Evolutionary conservation across 2,329 filamentous ascomycete genomes (phyloP).

Genomic region (Madurella mycetomatis): DNA sequence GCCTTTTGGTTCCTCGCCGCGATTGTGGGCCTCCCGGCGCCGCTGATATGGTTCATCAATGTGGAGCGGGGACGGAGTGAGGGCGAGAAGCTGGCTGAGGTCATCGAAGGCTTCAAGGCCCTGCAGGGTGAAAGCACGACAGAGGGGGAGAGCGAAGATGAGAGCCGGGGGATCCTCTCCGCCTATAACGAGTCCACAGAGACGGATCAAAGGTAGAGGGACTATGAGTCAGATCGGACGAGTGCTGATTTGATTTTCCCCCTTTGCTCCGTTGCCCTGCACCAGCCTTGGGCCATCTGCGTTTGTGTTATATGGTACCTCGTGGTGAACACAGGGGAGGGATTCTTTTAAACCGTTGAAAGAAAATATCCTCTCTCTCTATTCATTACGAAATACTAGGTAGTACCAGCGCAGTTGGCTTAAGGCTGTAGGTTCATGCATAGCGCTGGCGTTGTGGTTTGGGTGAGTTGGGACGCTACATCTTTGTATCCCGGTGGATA

Average conservation of each 20-base stretch:
- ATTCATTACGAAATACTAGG: no score
- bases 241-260: not conserved
- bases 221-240: not conserved
- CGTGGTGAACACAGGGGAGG: no score
- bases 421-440: constrained; percentile 14
- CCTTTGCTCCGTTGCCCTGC: not conserved
- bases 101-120: constrained; percentile 51
- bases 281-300: no score
- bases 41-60: constrained; percentile 79
- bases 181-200: constrained; percentile 32
- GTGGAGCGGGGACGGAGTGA: constrained; percentile 73
- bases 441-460: constrained; percentile 25
- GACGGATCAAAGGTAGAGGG: constrained; percentile 4
- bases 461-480: not conserved
- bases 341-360: no score
- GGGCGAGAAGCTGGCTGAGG: constrained; percentile 58
- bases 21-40: constrained; percentile 79
- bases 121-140: constrained; percentile 5
- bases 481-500: not conserved
- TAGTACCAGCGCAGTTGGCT: not conserved
- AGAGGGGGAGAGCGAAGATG: constrained; percentile 27
- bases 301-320: no score
- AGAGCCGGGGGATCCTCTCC: constrained; percentile 34
- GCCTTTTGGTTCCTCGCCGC: constrained; percentile 89
- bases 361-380: no score